These are phyloP conservation scores for Corynascus novoguineensis DNA, from an alignment of 495 filamentous ascomycete species.

Conservation along the genomic window DNA sequence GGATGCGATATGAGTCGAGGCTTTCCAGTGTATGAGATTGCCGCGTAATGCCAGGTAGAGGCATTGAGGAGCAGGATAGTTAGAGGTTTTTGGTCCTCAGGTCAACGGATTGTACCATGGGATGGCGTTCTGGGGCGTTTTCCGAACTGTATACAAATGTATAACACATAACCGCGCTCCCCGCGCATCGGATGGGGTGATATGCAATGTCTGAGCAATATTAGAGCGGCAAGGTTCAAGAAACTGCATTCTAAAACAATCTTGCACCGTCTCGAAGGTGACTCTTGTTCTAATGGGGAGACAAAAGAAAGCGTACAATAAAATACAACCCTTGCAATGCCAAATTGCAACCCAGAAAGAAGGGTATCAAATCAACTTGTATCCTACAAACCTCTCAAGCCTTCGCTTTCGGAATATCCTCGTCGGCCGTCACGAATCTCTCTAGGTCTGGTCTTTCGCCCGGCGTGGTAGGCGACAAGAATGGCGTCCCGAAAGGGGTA, in stretches of 20 bases:
- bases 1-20: not conserved
- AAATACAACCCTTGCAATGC: not conserved
- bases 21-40: not conserved
- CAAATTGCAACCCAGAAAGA: not conserved
- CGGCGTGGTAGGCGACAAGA: conserved; percentile 12
- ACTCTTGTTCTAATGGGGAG: not conserved
- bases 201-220: too few relatives aligned
- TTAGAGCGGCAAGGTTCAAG: too few relatives aligned
- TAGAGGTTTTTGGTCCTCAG: not conserved
- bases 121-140: conserved; percentile 13
- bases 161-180: not conserved
- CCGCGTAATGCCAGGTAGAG: not conserved
- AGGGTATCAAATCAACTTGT: conserved; percentile 16
- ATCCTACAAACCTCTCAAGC: conserved; percentile 1
- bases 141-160: not conserved
- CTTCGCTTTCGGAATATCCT: conserved; percentile 19
- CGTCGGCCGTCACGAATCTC: conserved; percentile 40
- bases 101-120: not conserved
- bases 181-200: too few relatives aligned
- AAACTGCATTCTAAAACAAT: too few relatives aligned
- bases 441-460: conserved; percentile 33
- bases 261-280: too few relatives aligned
- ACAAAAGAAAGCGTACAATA: not conserved
- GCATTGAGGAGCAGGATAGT: not conserved
- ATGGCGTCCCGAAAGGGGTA: not conserved